phyloP scores from a whole-genome alignment of 2,329 filamentous ascomycete species.

The Neonectria punicea region DNA sequence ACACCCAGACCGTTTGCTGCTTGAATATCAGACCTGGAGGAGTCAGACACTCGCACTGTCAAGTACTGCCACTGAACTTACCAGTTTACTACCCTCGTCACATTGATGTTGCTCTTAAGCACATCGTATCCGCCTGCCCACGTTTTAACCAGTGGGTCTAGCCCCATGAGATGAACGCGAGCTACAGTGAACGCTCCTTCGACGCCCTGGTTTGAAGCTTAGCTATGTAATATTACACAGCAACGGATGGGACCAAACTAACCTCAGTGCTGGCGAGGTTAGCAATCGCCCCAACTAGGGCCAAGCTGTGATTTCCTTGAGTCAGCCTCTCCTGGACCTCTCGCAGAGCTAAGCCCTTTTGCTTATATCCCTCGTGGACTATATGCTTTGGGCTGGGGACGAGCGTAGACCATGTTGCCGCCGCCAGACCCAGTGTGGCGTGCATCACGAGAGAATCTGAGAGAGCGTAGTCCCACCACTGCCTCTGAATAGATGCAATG shows the following conservation, averaged over 20 bases:
- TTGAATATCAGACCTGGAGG: conserved; percentile 26
- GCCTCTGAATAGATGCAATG: conserved; percentile 26
- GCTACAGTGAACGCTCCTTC: conserved; percentile 25
- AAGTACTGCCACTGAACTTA: neutral
- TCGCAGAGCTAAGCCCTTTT: conserved; percentile 23
- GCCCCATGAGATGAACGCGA: conserved; percentile 24
- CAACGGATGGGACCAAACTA: neutral
- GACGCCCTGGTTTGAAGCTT: conserved; percentile 6
- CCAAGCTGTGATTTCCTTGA: conserved; percentile 10
- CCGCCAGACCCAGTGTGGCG: conserved; percentile 26
- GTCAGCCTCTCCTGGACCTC: conserved; percentile 19
- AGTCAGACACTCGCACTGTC: conserved; percentile 1
- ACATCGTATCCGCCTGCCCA: conserved; percentile 21
- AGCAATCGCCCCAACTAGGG: conserved; percentile 26
- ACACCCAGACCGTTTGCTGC: conserved; percentile 23
- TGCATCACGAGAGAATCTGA: conserved; percentile 31
- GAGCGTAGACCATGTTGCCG: conserved; percentile 22
- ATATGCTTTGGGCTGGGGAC: conserved; percentile 11
- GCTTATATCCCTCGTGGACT: conserved; percentile 17
- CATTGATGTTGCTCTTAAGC: conserved; percentile 23
- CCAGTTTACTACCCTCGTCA: conserved; percentile 27
- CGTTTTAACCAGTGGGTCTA: conserved; percentile 18
- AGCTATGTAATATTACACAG: neutral
- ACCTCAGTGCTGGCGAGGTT: conserved; percentile 32
- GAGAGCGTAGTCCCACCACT: conserved; percentile 31